A percentile compares a stretch with the other conserved stretches of the same genome.
Conservation (phyloP, 1,139 yeast genomes). For the Diutina pseudorugosa region DNA sequence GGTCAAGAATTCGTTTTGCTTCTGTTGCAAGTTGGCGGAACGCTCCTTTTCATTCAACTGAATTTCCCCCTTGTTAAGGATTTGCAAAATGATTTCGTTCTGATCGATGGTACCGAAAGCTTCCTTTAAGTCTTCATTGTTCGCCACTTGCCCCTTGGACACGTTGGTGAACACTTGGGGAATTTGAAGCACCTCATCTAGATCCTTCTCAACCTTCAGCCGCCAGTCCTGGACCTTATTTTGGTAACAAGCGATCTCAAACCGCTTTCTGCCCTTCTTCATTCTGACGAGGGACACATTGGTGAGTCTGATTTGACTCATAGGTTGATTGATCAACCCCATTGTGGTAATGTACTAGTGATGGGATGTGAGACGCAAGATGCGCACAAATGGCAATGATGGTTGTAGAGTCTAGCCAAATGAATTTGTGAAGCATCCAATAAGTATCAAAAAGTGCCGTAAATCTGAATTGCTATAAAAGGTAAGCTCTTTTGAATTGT, state of each 20-base stretch:
- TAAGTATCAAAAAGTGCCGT: too few relatives aligned
- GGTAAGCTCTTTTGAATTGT: too few relatives aligned
- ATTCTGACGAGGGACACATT: conserved; percentile 88
- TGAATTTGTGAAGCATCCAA: too few relatives aligned
- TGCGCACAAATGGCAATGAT: not conserved
- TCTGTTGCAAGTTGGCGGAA: conserved; percentile 59
- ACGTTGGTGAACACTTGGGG: conserved; percentile 92
- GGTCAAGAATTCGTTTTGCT: conserved; percentile 73
- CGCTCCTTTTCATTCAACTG: conserved; percentile 93
- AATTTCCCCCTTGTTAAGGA: conserved; percentile 81
- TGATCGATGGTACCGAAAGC: conserved; percentile 69
- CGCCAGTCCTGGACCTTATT: conserved; percentile 96
- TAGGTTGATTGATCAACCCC: conserved; percentile 74
- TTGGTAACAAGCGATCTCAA: conserved; percentile 93
- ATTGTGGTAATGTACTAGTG: conserved; percentile 12
- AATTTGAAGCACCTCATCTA: conserved; percentile 91
- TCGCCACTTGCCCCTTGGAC: conserved; percentile 89
- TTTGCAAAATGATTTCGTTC: conserved; percentile 66
- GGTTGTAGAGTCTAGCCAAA: too few relatives aligned
- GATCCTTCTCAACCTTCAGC: conserved; percentile 75
- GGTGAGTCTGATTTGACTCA: conserved; percentile 77
- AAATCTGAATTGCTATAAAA: too few relatives aligned
- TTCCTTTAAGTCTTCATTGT: conserved; percentile 66
- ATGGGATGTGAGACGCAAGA: not conserved
- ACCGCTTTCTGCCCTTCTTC: conserved; percentile 82